Percentiles rank a stretch among this genome's conserved stretches.
These are phyloP conservation scores for Colletotrichum lini DNA, from an alignment of 2,329 filamentous ascomycete genomes.

Conservation along the genomic window DNA sequence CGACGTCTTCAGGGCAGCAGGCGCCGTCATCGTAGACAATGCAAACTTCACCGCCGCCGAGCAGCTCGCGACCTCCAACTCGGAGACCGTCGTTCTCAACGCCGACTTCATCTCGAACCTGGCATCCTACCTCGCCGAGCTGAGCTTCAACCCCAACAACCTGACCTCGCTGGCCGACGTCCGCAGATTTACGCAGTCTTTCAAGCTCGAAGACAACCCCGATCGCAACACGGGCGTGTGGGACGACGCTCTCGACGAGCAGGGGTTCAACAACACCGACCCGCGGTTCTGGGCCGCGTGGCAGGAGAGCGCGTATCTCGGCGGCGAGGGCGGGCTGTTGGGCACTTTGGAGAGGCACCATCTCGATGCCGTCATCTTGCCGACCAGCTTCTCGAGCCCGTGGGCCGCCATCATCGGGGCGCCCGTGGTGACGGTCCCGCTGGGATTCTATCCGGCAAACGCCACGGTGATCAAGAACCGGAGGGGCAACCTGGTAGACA, in stretches of 20 bases:
- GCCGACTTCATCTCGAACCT: conserved; percentile 74
- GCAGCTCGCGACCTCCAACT: conserved; percentile 46
- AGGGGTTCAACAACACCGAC: conserved; percentile 69
- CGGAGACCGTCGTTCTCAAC: conserved; percentile 60
- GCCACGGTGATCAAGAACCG: conserved; percentile 37
- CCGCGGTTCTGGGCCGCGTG: conserved; percentile 71
- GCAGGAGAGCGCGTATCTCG: conserved; percentile 67
- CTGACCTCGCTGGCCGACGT: conserved; percentile 67
- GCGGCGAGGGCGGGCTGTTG: conserved; percentile 71
- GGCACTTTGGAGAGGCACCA: conserved; percentile 69
- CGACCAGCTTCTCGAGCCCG: conserved; percentile 56
- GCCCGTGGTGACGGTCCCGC: conserved; percentile 73
- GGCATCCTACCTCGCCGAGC: conserved; percentile 66
- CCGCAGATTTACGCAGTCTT: conserved; percentile 68
- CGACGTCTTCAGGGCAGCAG: conserved; percentile 64
- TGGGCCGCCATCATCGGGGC: conserved; percentile 45
- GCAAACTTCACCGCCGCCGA: conserved; percentile 54
- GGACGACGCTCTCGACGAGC: conserved; percentile 63
- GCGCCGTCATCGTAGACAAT: conserved; percentile 73
- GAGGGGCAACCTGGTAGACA: conserved; percentile 40
- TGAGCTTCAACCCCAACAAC: conserved; percentile 70
- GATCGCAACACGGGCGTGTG: conserved; percentile 71
- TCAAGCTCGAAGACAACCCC: conserved; percentile 71
- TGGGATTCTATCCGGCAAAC: conserved; percentile 60
- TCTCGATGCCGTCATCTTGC: conserved; percentile 73